A percentile compares a stretch with the other conserved stretches of the same genome.
phyloP scores from a whole-genome alignment of 345 rosid genomes.

The Pelargonium nanum region DNA sequence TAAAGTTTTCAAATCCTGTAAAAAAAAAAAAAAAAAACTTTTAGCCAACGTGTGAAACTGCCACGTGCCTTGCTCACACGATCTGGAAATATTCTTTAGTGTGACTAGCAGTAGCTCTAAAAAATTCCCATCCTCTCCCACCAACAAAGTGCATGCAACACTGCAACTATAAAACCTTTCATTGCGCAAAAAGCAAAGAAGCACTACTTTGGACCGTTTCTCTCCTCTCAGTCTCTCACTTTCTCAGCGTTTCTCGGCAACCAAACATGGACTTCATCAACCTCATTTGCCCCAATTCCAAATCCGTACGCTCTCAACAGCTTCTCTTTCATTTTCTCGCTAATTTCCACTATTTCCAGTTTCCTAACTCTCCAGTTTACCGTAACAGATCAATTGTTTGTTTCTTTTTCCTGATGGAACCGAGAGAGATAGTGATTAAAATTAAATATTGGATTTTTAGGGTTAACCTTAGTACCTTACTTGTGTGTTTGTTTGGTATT shows the following conservation, averaged over 20 bases:
- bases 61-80: background rate
- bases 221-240: background rate
- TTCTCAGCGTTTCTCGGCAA: background rate
- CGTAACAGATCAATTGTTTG: background rate
- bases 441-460: too few relatives aligned
- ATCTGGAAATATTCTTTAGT: background rate
- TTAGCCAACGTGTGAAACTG: background rate
- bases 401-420: background rate
- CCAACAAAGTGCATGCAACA: background rate
- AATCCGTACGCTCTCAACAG: slow-evolving; percentile 22
- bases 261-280: slow-evolving; percentile 15
- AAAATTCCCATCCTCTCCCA: background rate
- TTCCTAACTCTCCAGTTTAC: background rate
- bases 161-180: background rate
- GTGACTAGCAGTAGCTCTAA: background rate
- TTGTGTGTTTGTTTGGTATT: background rate
- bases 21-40: too few relatives aligned
- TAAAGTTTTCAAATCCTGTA: too few relatives aligned
- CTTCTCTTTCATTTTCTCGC: background rate
- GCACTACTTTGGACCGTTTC: background rate
- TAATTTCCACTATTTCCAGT: background rate
- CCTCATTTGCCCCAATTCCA: slow-evolving; percentile 36
- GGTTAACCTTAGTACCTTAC: background rate
- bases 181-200: background rate
- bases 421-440: background rate